Percentiles rank a stretch among this genome's conserved stretches.
Conservation (phyloP, 73 alveolate genomes). For the Durusdinium trenchii region DNA sequence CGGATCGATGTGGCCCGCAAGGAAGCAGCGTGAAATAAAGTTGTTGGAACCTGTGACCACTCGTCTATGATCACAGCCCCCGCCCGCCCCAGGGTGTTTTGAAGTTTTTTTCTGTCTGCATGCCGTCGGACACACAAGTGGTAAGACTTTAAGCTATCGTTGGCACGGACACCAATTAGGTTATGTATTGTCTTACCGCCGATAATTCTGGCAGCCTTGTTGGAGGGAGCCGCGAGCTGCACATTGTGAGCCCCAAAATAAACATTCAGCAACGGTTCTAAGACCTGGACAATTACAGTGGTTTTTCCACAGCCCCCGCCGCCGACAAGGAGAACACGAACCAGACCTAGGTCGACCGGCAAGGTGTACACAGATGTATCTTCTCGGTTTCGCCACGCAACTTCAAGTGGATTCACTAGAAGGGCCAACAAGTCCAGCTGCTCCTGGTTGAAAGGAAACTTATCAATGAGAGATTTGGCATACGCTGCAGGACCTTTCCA, state of each 20-base stretch:
- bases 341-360: background rate
- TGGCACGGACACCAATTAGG: background rate
- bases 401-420: too few relatives aligned
- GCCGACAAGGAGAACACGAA: background rate
- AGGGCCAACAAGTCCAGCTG: too few relatives aligned
- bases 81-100: background rate
- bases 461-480: too few relatives aligned
- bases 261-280: background rate
- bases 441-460: too few relatives aligned
- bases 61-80: constrained; percentile 18
- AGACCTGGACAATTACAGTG: background rate
- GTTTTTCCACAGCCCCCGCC: constrained; percentile 75
- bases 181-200: background rate
- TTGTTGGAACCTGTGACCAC: background rate
- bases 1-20: constrained; percentile 6
- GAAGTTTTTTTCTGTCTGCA: background rate
- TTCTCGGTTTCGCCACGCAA: too few relatives aligned
- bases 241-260: background rate
- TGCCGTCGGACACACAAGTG: background rate
- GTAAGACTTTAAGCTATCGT: background rate
- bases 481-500: too few relatives aligned
- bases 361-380: too few relatives aligned
- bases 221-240: background rate
- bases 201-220: constrained; percentile 24
- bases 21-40: background rate